phyloP scores from a whole-genome alignment of 2,329 filamentous ascomycete species.

The Ustulina deusta region DNA sequence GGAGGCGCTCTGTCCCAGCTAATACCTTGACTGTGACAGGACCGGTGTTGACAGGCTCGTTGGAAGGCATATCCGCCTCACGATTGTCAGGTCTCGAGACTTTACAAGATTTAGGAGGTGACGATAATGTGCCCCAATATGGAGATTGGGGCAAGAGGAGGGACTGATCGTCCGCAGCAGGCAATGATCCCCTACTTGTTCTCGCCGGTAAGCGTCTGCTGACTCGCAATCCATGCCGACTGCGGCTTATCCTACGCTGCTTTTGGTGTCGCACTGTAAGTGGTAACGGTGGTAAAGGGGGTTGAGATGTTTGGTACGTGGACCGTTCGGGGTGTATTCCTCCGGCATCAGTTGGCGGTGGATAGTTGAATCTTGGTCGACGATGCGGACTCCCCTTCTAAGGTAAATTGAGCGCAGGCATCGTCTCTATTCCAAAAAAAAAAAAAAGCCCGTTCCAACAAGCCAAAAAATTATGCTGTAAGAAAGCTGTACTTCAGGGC shows the following conservation, averaged over 20 bases:
- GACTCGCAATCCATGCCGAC: conserved; percentile 52
- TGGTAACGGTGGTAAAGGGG: conserved; percentile 49
- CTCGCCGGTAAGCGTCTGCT: conserved; percentile 49
- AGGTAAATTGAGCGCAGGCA: conserved; percentile 59
- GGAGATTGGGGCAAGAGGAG: conserved; percentile 45
- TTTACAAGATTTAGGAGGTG: conserved; percentile 36
- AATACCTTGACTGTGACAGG: conserved; percentile 4
- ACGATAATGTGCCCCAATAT: conserved; percentile 47
- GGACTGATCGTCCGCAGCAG: conserved; percentile 34
- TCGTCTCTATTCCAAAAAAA: conserved; percentile 57
- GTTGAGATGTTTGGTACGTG: conserved; percentile 51
- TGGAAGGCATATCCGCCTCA: background rate
- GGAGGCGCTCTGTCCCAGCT: background rate
- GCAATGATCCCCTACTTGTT: conserved; percentile 37
- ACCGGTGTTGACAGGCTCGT: conserved; percentile 1
- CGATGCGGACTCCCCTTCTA: conserved; percentile 58
- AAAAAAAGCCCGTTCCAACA: conserved; percentile 51
- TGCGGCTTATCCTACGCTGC: conserved; percentile 54
- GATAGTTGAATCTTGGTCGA: conserved; percentile 53
- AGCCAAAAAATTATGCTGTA: conserved; percentile 48
- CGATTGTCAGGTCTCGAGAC: conserved; percentile 17
- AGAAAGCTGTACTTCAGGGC: conserved; percentile 44
- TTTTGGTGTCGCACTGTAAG: conserved; percentile 50
- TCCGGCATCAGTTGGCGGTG: conserved; percentile 40
- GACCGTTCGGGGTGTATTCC: conserved; percentile 47